Conservation (phyloP, 805 yeast genomes). For the Candida mattraensis region DNA sequence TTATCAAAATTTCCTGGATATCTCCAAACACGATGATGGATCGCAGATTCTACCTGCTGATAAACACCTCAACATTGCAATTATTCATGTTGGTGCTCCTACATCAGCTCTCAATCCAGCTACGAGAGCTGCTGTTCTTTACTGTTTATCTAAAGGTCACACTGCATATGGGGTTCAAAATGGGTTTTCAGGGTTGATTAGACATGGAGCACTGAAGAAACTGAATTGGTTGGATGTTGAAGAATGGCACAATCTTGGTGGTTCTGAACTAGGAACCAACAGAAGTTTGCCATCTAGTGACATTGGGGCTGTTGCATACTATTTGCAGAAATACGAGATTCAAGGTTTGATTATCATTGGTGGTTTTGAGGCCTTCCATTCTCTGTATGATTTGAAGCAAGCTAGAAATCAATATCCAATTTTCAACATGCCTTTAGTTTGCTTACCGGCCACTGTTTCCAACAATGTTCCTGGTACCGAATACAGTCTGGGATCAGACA, state of each 20-base stretch:
- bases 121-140: conserved; percentile 83
- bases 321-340: conserved; percentile 82
- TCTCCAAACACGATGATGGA: conserved; percentile 67
- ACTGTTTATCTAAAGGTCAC: conserved; percentile 89
- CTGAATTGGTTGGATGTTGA: conserved; percentile 84
- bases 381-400: conserved; percentile 76
- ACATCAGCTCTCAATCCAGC: conserved; percentile 96
- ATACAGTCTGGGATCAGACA: conserved; percentile 91
- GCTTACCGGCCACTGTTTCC: conserved; percentile 93
- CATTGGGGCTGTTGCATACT: conserved; percentile 87
- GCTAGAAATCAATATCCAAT: conserved; percentile 82
- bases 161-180: conserved; percentile 86
- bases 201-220: conserved; percentile 80
- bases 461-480: conserved; percentile 99
- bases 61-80: conserved; percentile 72
- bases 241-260: conserved; percentile 87
- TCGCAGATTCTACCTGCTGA: conserved; percentile 57
- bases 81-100: conserved; percentile 94
- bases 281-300: conserved; percentile 82
- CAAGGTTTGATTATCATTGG: conserved; percentile 92
- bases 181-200: conserved; percentile 88
- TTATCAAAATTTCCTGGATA: conserved; percentile 66
- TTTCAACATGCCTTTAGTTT: conserved; percentile 90
- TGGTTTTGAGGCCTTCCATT: conserved; percentile 94
- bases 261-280: conserved; percentile 96